Percentiles rank a stretch among this genome's conserved stretches.
phyloP scores from a whole-genome alignment of 768 basidiomycete species.

The Kwoniella pini region DNA sequence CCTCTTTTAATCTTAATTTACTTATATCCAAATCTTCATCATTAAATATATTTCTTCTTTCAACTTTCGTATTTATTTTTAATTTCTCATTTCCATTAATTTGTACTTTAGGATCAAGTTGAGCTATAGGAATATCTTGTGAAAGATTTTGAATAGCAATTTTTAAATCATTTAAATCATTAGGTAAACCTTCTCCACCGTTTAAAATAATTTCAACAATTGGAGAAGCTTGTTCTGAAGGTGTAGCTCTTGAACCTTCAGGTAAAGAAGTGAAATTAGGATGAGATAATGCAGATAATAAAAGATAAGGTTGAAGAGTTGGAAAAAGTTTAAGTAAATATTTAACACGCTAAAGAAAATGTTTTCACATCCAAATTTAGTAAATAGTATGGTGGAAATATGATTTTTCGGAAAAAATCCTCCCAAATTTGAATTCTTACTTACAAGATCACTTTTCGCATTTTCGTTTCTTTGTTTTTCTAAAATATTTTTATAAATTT shows the following conservation, averaged over 20 bases:
- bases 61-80: conserved; percentile 5
- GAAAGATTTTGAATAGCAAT: conserved; percentile 41
- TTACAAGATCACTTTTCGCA: conserved; percentile 28
- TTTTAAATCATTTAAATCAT: conserved; percentile 68
- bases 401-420: not conserved
- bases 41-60: conserved; percentile 72
- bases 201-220: conserved; percentile 48
- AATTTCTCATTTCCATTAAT: too few species aligned
- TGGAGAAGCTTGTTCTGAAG: conserved; percentile 37
- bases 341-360: conserved; percentile 30
- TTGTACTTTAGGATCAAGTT: not conserved
- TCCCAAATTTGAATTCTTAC: too few species aligned
- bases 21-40: conserved; percentile 68
- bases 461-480: conserved; percentile 15
- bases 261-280: conserved; percentile 32
- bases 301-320: conserved; percentile 33
- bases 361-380: not conserved
- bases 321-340: conserved; percentile 47
- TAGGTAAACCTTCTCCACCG: conserved; percentile 64
- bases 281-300: conserved; percentile 44
- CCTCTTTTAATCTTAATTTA: conserved; percentile 61
- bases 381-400: not conserved
- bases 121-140: not conserved
- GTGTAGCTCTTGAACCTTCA: conserved; percentile 22
- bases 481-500: conserved; percentile 22